phyloP scores from a whole-genome alignment of 192 early-diverging fungal species.

The Coemansia sp. region DNA sequence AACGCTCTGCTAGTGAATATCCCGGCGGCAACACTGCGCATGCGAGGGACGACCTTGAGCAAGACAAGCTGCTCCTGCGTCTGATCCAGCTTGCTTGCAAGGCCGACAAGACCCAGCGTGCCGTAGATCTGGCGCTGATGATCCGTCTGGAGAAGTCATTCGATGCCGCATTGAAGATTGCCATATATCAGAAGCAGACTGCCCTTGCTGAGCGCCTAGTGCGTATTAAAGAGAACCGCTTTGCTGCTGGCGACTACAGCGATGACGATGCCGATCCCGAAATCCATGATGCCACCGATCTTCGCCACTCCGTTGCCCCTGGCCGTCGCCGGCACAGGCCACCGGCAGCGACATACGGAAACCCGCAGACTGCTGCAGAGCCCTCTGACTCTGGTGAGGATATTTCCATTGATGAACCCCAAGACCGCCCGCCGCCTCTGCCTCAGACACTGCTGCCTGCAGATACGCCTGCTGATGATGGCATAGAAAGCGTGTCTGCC shows the following conservation, averaged over 20 bases:
- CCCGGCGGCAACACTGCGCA: conserved; percentile 25
- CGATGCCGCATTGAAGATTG: conserved; percentile 84
- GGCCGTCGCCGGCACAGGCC: background rate
- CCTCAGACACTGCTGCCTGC: too few species aligned
- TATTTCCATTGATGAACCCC: too few species aligned
- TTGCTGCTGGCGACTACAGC: conserved; percentile 17
- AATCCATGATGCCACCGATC: background rate
- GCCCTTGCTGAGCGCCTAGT: conserved; percentile 77
- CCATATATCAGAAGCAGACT: conserved; percentile 62
- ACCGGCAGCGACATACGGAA: conserved; percentile 19
- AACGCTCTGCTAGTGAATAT: conserved; percentile 38
- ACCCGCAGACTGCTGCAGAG: background rate
- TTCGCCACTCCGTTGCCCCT: background rate
- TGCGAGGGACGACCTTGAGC: conserved; percentile 60
- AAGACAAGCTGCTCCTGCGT: conserved; percentile 76
- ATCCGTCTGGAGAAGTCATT: conserved; percentile 66
- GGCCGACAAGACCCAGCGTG: conserved; percentile 70
- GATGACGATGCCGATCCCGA: conserved; percentile 13
- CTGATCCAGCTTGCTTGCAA: conserved; percentile 86
- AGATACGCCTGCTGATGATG: background rate
- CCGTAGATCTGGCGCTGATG: conserved; percentile 71
- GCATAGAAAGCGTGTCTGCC: background rate
- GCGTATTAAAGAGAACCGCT: conserved; percentile 43
- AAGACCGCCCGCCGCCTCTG: too few species aligned
- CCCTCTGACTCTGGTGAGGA: background rate